Evolutionary conservation across 306 rosid species (phyloP), one percentile per base, ranked within the genome.

Genomic region (Quercus mongolica): DNA sequence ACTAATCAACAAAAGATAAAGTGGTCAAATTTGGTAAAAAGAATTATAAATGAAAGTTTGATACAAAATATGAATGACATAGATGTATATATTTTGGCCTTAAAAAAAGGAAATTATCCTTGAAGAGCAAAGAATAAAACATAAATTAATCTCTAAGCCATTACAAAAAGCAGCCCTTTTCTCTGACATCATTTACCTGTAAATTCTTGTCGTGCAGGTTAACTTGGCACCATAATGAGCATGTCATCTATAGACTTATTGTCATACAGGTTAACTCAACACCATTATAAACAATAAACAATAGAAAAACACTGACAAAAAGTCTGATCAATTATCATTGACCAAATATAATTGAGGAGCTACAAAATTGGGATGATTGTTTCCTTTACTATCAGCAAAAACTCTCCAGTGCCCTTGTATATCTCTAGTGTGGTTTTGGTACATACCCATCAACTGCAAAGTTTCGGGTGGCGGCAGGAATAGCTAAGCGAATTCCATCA

Each of bases 391-490:
- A 70, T 58, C 65, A 41, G 62, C 51, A 73, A 76, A 69, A 75
- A 26, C 61, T 65, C 74, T 33, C 70, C 30, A 13, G 76, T 25
- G 58, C 17, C 25, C 46, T 68, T 44, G 57, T 54, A 52, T 28
- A 30, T 69, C 58, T 64, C 78, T 87, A 92, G 87, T 92, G 99
- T n/a, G 97, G 97, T 82, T 94, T 94, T 6, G 97, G 92, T 83
- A 93, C 94, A 79, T 33, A 84, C 74, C 99, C 99, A 83, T 95
- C 98, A 18, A 95, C 99, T 4, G 97, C 99, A 55, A 95, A 95
- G 81, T 95, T 95, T 51, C 97, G 78, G 20, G 97, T 95, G 73
- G 98, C 97, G 23, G 89, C 81, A 0, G 99, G 99, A 81, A 95
- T 75, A 69, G 99, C 99, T 84, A 95, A 77, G 49, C 97, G 96